Percentiles rank a stretch among this genome's conserved stretches.
These are phyloP conservation scores for Corylus heterophylla DNA, from an alignment of 306 rosid genomes.

Conservation along the genomic window DNA sequence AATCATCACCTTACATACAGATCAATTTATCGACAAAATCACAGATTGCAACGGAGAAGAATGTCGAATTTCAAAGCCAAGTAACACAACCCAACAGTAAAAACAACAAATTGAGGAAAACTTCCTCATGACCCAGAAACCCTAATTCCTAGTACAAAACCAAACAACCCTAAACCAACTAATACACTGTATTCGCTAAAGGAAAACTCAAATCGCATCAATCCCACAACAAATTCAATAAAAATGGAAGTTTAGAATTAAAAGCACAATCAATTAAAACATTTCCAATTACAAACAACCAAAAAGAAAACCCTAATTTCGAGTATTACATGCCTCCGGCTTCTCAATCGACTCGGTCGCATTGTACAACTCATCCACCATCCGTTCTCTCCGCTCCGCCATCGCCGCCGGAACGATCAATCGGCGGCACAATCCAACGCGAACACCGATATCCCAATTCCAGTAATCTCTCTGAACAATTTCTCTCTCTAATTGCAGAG, in stretches of 20 bases:
- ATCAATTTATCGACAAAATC: neutral
- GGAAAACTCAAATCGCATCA: conserved; percentile 15
- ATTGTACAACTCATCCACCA: conserved; percentile 41
- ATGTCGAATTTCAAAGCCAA: neutral
- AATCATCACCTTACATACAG: neutral
- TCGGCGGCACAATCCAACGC: conserved; percentile 26
- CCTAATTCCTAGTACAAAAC: conserved; percentile 23
- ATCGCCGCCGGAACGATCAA: conserved; percentile 32
- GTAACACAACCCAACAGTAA: neutral
- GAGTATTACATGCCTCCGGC: conserved; percentile 52
- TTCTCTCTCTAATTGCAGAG: conserved; percentile 16
- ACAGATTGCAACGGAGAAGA: neutral
- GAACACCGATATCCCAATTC: conserved; percentile 7
- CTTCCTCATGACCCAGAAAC: conserved; percentile 12
- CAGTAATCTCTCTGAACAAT: conserved; percentile 3
- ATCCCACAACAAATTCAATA: conserved; percentile 4
- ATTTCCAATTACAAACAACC: conserved; percentile 5
- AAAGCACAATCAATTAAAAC: conserved; percentile 9
- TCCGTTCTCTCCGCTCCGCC: conserved; percentile 35
- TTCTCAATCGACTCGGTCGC: conserved; percentile 39
- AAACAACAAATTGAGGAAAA: conserved; percentile 1
- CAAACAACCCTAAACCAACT: conserved; percentile 41
- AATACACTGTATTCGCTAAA: conserved; percentile 28
- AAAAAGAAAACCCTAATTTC: conserved; percentile 41
- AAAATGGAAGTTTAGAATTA: neutral